phyloP scores from a whole-genome alignment of 2,329 filamentous ascomycete genomes.

The Penicillium sclerotigenum region DNA sequence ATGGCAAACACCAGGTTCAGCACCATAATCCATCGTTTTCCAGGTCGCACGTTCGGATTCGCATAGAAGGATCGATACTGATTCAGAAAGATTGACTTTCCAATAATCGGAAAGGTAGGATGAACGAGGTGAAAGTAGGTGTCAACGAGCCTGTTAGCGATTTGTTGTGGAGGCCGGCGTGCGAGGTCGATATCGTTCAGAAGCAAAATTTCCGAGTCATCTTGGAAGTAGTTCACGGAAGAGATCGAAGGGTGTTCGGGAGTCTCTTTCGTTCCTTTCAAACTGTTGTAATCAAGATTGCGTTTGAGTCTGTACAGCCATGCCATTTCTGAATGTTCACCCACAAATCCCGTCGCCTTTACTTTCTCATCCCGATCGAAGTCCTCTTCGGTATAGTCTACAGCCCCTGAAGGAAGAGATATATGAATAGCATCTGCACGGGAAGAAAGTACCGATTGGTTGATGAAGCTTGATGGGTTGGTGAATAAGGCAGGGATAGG shows the following conservation, averaged over 20 bases:
- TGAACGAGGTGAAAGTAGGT: conserved; percentile 42
- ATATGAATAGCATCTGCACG: conserved; percentile 16
- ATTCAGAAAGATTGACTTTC: conserved; percentile 37
- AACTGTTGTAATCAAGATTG: conserved; percentile 31
- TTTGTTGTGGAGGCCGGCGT: conserved; percentile 34
- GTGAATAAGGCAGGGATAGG: conserved; percentile 4
- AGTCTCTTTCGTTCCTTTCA: conserved; percentile 15
- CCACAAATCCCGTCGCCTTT: conserved; percentile 42
- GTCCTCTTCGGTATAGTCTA: conserved; percentile 45
- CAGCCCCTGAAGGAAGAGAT: conserved; percentile 32
- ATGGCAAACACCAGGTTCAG: conserved; percentile 47
- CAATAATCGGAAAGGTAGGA: conserved; percentile 43
- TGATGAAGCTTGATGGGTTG: not conserved
- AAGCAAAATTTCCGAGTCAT: conserved; percentile 37
- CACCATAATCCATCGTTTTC: conserved; percentile 42
- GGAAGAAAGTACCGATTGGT: not conserved
- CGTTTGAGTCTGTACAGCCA: conserved; percentile 45
- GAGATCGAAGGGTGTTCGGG: conserved; percentile 29
- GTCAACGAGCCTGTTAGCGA: conserved; percentile 41
- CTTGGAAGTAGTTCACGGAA: conserved; percentile 40
- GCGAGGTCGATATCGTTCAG: conserved; percentile 37
- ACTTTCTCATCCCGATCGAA: conserved; percentile 42
- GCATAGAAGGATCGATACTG: conserved; percentile 41
- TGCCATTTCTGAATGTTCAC: conserved; percentile 45
- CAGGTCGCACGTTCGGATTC: conserved; percentile 32